Evolutionary conservation across 73 alveolate genomes (phyloP).

Genomic region (Tetrahymena thermophila): DNA sequence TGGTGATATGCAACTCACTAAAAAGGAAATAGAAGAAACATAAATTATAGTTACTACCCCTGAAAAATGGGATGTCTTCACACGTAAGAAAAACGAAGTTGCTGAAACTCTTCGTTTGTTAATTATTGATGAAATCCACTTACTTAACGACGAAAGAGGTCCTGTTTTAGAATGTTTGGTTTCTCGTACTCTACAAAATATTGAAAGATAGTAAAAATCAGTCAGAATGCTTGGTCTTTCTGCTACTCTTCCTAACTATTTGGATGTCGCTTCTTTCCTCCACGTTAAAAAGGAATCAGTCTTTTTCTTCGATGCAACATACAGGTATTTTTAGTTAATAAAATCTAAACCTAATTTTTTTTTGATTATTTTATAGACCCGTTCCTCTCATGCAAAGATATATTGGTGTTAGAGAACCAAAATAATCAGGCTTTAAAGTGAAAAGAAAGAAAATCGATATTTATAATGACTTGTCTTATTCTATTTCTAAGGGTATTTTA

Average conservation of each 20-base stretch:
- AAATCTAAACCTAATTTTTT: not conserved
- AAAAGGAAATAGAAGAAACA: slow-evolving; percentile 88
- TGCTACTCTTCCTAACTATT: slow-evolving; percentile 99
- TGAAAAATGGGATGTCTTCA: slow-evolving; percentile 96
- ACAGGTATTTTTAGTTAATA: slow-evolving; percentile 32
- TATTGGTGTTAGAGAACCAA: slow-evolving; percentile 87
- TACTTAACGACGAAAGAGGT: slow-evolving; percentile 99
- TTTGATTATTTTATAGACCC: slow-evolving; percentile 46
- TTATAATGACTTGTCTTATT: slow-evolving; percentile 81
- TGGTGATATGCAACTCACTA: slow-evolving; percentile 97
- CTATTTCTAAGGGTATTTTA: slow-evolving; percentile 67
- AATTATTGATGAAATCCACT: slow-evolving; percentile 98
- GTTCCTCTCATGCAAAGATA: slow-evolving; percentile 96
- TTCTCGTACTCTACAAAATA: slow-evolving; percentile 92
- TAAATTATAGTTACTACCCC: slow-evolving; percentile 99
- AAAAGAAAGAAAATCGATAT: slow-evolving; percentile 43
- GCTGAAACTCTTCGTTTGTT: slow-evolving; percentile 67
- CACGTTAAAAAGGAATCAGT: slow-evolving; percentile 83
- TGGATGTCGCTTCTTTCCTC: slow-evolving; percentile 94
- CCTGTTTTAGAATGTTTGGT: slow-evolving; percentile 99
- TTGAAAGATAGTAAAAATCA: slow-evolving; percentile 68
- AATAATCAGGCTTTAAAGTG: slow-evolving; percentile 22
- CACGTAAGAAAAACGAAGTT: slow-evolving; percentile 28
- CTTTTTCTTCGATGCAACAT: slow-evolving; percentile 90
- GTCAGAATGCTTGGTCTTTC: slow-evolving; percentile 94